These are phyloP conservation scores for Cucurbita pepo DNA, from an alignment of 306 rosid genomes.

Conservation along the genomic window DNA sequence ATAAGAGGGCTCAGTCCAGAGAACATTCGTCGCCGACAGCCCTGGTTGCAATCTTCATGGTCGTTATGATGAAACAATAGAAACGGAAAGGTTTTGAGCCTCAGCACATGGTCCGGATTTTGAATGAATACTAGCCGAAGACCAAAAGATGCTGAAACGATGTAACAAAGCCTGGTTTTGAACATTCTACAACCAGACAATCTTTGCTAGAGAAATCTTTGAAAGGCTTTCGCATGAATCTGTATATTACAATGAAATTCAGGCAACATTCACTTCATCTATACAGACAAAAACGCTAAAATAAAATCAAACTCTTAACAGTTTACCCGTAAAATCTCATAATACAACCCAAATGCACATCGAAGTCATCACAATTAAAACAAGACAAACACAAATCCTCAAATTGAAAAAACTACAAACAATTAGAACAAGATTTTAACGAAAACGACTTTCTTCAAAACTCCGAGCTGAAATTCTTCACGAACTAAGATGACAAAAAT, in stretches of 20 bases:
- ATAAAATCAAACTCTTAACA: not conserved
- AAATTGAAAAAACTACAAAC: not conserved
- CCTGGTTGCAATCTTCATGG: constrained; percentile 24
- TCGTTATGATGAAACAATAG: constrained; percentile 38
- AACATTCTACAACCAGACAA: constrained; percentile 27
- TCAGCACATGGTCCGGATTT: not conserved
- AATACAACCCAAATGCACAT: not conserved
- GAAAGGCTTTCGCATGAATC: constrained; percentile 26
- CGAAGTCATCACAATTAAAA: not conserved
- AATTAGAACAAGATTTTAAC: not conserved
- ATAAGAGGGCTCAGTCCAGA: constrained; percentile 29
- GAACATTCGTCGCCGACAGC: constrained; percentile 17
- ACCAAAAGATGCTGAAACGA: constrained; percentile 30
- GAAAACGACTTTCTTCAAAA: not conserved
- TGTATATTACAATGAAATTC: constrained; percentile 27
- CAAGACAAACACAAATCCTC: not conserved
- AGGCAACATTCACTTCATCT: constrained; percentile 39
- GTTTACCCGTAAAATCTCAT: not conserved
- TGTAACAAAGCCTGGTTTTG: constrained; percentile 25
- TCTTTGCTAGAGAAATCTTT: constrained; percentile 18
- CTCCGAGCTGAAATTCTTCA: not conserved
- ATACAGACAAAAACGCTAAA: constrained; percentile 10
- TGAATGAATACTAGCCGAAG: constrained; percentile 27
- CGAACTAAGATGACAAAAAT: not conserved
- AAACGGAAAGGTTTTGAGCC: constrained; percentile 26